Evolutionary conservation across 1,284 basidiomycete genomes (phyloP).

Genomic region (Pulchroboletus neoregius): DNA sequence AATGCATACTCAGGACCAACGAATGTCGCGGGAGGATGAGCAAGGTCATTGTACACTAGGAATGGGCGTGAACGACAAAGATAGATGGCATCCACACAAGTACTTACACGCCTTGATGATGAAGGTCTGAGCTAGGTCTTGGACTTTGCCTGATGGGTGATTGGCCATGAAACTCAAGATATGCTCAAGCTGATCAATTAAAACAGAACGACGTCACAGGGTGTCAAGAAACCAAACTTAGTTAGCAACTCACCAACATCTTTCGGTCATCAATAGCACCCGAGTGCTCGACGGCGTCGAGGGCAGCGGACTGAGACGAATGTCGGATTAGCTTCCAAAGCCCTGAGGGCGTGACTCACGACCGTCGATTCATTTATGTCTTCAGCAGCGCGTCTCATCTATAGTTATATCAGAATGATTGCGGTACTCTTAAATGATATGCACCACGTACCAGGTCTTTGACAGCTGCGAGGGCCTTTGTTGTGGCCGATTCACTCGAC

Average conservation of each 20-base stretch:
- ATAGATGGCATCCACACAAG: neutral
- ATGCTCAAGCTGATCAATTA: conserved; percentile 56
- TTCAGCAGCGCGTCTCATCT: conserved; percentile 31
- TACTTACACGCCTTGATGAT: conserved; percentile 56
- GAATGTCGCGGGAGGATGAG: conserved; percentile 68
- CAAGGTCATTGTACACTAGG: conserved; percentile 72
- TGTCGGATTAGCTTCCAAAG: neutral
- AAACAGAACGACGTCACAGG: neutral
- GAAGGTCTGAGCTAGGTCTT: conserved; percentile 46
- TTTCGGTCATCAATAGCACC: conserved; percentile 65
- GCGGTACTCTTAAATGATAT: neutral
- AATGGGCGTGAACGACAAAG: conserved; percentile 4
- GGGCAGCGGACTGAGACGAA: conserved; percentile 41
- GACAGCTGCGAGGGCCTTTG: conserved; percentile 30
- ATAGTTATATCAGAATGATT: neutral
- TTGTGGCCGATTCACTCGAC: conserved; percentile 17
- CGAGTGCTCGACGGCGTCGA: conserved; percentile 55
- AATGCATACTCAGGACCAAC: conserved; percentile 60
- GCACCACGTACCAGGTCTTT: conserved; percentile 32
- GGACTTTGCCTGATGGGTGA: conserved; percentile 48
- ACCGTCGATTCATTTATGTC: conserved; percentile 31
- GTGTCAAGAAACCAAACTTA: neutral
- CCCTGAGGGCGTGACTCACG: conserved; percentile 11
- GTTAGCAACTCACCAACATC: conserved; percentile 38
- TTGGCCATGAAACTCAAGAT: conserved; percentile 58